phyloP scores from a whole-genome alignment of 2,329 filamentous ascomycete species.

The Hirsutella rhossiliensis region DNA sequence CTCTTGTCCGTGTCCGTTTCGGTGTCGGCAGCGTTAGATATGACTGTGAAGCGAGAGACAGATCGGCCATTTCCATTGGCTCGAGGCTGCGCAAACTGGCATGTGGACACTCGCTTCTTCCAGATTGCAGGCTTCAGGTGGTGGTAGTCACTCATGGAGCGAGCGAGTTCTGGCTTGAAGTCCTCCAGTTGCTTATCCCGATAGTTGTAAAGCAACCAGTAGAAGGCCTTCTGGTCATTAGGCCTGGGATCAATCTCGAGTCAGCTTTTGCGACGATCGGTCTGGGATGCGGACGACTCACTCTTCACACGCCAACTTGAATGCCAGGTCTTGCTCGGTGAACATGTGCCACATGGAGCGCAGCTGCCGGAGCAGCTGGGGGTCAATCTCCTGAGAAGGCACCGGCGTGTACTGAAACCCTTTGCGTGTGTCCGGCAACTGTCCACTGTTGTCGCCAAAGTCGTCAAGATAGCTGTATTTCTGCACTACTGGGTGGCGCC shows the following conservation, averaged over 20 bases:
- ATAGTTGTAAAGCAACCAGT: slow-evolving; percentile 72
- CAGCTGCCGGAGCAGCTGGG: slow-evolving; percentile 72
- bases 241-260: slow-evolving; percentile 31
- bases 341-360: slow-evolving; percentile 87
- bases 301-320: slow-evolving; percentile 54
- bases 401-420: slow-evolving; percentile 48
- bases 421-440: slow-evolving; percentile 45
- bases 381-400: slow-evolving; percentile 57
- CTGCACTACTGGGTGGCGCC: slow-evolving; percentile 73
- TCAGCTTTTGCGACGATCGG: not conserved
- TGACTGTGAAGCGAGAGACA: slow-evolving; percentile 52
- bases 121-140: slow-evolving; percentile 51
- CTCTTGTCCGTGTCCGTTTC: slow-evolving; percentile 43
- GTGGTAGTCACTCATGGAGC: slow-evolving; percentile 86
- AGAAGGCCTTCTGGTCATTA: slow-evolving; percentile 91
- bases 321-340: slow-evolving; percentile 56
- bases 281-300: slow-evolving; percentile 26
- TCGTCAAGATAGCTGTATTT: slow-evolving; percentile 72
- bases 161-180: slow-evolving; percentile 67
- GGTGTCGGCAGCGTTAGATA: slow-evolving; percentile 46
- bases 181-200: slow-evolving; percentile 77
- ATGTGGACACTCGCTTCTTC: slow-evolving; percentile 49
- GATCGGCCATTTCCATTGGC: slow-evolving; percentile 37
- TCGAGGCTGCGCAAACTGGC: slow-evolving; percentile 40
- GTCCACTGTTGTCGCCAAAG: slow-evolving; percentile 40